phyloP scores from a whole-genome alignment of 2,329 filamentous ascomycete genomes.

The Cylindrodendrum hubeiense region DNA sequence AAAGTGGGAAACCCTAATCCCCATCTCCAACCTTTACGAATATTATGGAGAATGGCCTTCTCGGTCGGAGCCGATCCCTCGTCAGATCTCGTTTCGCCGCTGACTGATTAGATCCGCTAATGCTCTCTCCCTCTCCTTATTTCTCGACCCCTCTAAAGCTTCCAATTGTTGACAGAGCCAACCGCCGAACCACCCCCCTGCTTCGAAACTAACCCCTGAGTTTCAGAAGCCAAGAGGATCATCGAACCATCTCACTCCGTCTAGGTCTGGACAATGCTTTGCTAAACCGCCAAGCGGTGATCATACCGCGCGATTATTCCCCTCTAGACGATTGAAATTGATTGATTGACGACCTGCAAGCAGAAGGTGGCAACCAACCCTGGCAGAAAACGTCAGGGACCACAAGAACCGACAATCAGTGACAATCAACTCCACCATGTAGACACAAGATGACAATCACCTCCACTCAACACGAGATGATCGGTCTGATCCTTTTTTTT shows the following conservation, averaged over 20 bases:
- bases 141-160: constrained; percentile 12
- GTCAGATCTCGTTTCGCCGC: background rate
- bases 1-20: constrained; percentile 4
- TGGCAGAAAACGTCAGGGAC: background rate
- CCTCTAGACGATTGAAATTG: constrained; percentile 21
- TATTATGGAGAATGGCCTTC: background rate
- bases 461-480: constrained; percentile 18
- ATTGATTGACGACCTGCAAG: constrained; percentile 9
- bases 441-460: constrained; percentile 26
- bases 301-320: constrained; percentile 19
- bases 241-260: constrained; percentile 25
- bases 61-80: constrained; percentile 1
- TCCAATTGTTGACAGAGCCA: constrained; percentile 2
- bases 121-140: constrained; percentile 10
- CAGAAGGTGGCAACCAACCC: constrained; percentile 1
- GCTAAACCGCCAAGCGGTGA: constrained; percentile 27
- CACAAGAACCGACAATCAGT: constrained; percentile 10
- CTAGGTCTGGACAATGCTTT: constrained; percentile 9
- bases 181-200: constrained; percentile 23
- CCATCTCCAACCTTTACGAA: background rate
- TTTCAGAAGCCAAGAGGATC: constrained; percentile 39
- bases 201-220: constrained; percentile 33
- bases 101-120: constrained; percentile 16
- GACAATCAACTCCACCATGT: constrained; percentile 20
- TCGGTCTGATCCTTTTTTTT: constrained; percentile 1